Percentiles rank a stretch among this genome's conserved stretches.
phyloP scores from a whole-genome alignment of 768 basidiomycete species.

The Leccinum arenicola region DNA sequence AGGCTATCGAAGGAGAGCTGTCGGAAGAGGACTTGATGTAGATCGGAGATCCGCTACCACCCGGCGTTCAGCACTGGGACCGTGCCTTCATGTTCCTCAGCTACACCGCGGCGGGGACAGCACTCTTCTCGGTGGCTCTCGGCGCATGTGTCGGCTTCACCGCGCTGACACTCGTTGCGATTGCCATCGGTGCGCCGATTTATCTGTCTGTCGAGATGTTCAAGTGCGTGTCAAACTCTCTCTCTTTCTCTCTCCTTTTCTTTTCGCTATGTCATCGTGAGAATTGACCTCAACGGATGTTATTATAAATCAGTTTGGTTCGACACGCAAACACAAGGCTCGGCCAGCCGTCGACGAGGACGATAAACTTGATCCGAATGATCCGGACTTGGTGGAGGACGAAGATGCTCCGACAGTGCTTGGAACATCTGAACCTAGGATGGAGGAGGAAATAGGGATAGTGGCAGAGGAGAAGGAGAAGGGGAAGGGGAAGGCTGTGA shows the following conservation, averaged over 20 bases:
- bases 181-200: not conserved
- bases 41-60: constrained; percentile 16
- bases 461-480: not conserved
- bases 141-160: constrained; percentile 11
- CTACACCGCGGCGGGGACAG: not conserved
- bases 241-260: not conserved
- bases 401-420: not conserved
- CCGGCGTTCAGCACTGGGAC: constrained; percentile 20
- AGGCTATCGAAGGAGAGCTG: constrained; percentile 15
- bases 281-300: not conserved
- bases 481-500: not conserved
- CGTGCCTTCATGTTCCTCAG: not conserved
- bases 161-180: not conserved
- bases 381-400: not conserved
- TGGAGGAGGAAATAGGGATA: not conserved
- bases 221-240: not conserved
- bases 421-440: not conserved
- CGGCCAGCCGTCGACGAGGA: not conserved
- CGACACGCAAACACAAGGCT: not conserved
- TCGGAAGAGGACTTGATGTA: constrained; percentile 17
- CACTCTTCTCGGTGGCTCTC: constrained; percentile 11
- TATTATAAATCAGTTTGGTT: not conserved
- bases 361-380: not conserved
- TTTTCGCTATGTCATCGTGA: not conserved
- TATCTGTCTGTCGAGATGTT: not conserved